A percentile compares a stretch with the other conserved stretches of the same genome.
These are phyloP conservation scores for Talaromyces islandicus DNA, from an alignment of 2,329 filamentous ascomycete genomes.

Conservation along the genomic window DNA sequence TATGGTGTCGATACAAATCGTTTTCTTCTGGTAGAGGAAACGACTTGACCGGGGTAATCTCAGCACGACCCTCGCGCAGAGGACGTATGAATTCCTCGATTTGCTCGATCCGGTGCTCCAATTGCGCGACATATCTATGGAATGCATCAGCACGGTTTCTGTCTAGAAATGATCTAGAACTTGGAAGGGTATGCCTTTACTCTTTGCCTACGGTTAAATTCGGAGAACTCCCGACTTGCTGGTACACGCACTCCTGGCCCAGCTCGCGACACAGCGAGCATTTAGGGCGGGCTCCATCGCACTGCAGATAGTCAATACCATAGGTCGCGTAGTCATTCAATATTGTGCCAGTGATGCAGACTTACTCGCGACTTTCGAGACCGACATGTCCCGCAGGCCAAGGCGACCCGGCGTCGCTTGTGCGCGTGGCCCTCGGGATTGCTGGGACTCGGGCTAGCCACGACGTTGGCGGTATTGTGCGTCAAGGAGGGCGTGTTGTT, in stretches of 20 bases:
- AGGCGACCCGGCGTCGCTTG: conserved; percentile 5
- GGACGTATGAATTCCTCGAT: conserved; percentile 10
- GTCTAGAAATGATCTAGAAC: background rate
- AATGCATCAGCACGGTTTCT: background rate
- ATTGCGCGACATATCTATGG: conserved; percentile 10
- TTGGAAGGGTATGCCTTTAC: conserved; percentile 1
- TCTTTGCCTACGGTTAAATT: conserved; percentile 13
- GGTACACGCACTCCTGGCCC: conserved; percentile 12
- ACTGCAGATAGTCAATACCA: conserved; percentile 4
- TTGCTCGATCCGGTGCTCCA: conserved; percentile 11
- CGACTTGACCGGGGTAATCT: background rate
- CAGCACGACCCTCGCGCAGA: conserved; percentile 7
- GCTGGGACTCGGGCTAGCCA: background rate
- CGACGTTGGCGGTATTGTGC: background rate
- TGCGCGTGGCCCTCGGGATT: background rate
- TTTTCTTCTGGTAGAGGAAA: background rate
- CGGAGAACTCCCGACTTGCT: conserved; percentile 11
- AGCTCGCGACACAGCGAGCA: conserved; percentile 12
- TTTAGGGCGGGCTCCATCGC: conserved; percentile 12
- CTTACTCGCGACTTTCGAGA: conserved; percentile 8
- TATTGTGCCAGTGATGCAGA: background rate
- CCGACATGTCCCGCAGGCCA: conserved; percentile 7
- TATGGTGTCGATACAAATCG: background rate
- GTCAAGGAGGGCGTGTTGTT: background rate
- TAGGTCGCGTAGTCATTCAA: background rate